Conservation (phyloP, 2,329 filamentous ascomycete genomes). For the Hirsutella thompsonii region DNA sequence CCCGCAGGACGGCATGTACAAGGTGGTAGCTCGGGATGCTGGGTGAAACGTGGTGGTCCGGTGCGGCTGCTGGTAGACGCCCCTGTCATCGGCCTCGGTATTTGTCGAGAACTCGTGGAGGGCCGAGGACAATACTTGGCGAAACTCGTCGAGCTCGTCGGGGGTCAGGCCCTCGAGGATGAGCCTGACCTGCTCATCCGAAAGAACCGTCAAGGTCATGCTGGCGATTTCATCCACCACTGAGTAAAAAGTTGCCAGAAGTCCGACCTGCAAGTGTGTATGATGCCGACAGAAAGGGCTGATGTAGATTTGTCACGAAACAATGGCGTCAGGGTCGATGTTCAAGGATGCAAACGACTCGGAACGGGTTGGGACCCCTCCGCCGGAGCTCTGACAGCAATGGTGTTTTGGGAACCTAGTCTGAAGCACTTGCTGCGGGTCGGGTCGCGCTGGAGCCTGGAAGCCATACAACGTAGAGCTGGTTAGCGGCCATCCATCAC, state of each 20-base stretch:
- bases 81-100: slow-evolving; percentile 27
- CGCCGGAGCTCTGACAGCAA: no score
- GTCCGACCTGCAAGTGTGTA: neutral
- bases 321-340: no score
- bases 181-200: slow-evolving; percentile 39
- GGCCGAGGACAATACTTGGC: slow-evolving; percentile 32
- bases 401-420: no score
- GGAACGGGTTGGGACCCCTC: no score
- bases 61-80: slow-evolving; percentile 41
- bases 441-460: no score
- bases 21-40: slow-evolving; percentile 41
- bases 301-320: no score
- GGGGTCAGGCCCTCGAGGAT: slow-evolving; percentile 39
- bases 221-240: slow-evolving; percentile 9
- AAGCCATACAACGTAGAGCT: no score
- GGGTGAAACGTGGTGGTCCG: slow-evolving; percentile 34
- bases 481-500: no score
- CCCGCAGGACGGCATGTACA: slow-evolving; percentile 64
- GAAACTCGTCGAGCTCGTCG: slow-evolving; percentile 40
- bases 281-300: no score
- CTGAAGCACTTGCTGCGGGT: no score
- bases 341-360: no score
- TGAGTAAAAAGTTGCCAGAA: neutral
- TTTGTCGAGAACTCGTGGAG: slow-evolving; percentile 51
- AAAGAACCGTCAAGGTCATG: slow-evolving; percentile 47